Evolutionary conservation across 2,329 filamentous ascomycete species (phyloP).

Genomic region (Aspergillus hortae): DNA sequence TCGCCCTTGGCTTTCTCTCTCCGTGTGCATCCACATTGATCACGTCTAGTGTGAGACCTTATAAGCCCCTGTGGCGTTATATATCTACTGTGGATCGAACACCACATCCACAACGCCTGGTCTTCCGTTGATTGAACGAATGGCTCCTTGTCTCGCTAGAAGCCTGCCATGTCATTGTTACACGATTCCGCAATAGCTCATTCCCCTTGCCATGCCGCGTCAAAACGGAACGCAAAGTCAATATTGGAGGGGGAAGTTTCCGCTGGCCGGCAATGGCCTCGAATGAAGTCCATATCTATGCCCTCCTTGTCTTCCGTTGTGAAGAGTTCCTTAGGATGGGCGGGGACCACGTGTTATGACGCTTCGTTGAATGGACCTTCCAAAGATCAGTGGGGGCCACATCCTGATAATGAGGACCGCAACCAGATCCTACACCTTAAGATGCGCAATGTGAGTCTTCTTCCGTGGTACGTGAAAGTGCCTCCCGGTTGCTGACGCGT

Average conservation of each 20-base stretch:
- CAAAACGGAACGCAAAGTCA: conserved; percentile 15
- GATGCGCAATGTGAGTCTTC: conserved; percentile 60
- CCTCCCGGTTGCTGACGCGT: not conserved
- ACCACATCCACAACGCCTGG: not conserved
- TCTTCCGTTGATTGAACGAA: not conserved
- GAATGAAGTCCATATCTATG: conserved; percentile 27
- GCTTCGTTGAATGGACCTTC: conserved; percentile 53
- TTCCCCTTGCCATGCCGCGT: conserved; percentile 16
- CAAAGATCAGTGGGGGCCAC: conserved; percentile 48
- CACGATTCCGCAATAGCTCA: conserved; percentile 6
- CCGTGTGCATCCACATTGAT: no score
- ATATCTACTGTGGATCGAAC: no score
- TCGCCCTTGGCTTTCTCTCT: no score
- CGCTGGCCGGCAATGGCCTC: conserved; percentile 10
- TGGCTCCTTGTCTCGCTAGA: not conserved
- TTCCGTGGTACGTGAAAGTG: conserved; percentile 4
- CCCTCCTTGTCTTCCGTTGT: conserved; percentile 33
- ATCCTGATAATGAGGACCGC: conserved; percentile 52
- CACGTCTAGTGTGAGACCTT: no score
- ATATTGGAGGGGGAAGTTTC: conserved; percentile 5
- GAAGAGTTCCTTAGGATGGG: conserved; percentile 32
- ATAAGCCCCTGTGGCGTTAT: no score
- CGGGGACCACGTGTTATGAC: conserved; percentile 28
- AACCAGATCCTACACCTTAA: conserved; percentile 61
- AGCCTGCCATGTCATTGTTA: conserved; percentile 7